phyloP scores from a whole-genome alignment of 2,329 filamentous ascomycete species.

The Phialemoniopsis sp. region DNA sequence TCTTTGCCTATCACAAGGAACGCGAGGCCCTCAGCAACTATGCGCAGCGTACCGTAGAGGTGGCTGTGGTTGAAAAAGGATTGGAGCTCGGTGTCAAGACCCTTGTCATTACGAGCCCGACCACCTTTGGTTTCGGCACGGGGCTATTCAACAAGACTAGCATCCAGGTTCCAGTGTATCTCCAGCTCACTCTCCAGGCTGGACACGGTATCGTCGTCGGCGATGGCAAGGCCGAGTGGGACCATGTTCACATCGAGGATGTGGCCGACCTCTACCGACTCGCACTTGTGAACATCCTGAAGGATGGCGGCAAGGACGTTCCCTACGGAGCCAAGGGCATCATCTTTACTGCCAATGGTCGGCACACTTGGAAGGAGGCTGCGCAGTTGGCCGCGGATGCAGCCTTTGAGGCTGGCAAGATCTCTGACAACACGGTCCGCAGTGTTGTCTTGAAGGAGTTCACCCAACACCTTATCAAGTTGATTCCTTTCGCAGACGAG shows the following conservation, averaged over 20 bases:
- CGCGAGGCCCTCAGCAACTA: no score
- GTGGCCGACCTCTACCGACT: conserved; percentile 34
- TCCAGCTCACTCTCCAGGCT: no score
- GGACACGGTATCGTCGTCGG: conserved; percentile 16
- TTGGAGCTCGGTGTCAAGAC: no score
- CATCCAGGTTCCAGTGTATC: conserved; percentile 28
- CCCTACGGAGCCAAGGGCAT: conserved; percentile 31
- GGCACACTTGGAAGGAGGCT: conserved; percentile 32
- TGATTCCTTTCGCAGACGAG: conserved; percentile 10
- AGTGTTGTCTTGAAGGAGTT: conserved; percentile 21
- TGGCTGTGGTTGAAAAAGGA: no score
- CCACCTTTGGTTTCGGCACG: conserved; percentile 40
- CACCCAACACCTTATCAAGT: conserved; percentile 9
- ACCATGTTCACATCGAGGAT: conserved; percentile 37
- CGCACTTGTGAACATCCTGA: conserved; percentile 24
- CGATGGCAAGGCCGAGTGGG: conserved; percentile 22
- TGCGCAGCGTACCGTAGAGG: no score
- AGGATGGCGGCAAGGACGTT: conserved; percentile 16
- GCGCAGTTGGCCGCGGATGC: conserved; percentile 26
- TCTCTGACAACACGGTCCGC: conserved; percentile 20
- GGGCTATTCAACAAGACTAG: conserved; percentile 34
- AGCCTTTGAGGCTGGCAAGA: conserved; percentile 19
- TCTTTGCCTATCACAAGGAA: no score
- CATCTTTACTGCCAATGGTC: conserved; percentile 35
- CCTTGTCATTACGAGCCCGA: conserved; percentile 35